These are phyloP conservation scores for Salinomyces thailandicus DNA, from an alignment of 2,329 filamentous ascomycete species.

Conservation along the genomic window DNA sequence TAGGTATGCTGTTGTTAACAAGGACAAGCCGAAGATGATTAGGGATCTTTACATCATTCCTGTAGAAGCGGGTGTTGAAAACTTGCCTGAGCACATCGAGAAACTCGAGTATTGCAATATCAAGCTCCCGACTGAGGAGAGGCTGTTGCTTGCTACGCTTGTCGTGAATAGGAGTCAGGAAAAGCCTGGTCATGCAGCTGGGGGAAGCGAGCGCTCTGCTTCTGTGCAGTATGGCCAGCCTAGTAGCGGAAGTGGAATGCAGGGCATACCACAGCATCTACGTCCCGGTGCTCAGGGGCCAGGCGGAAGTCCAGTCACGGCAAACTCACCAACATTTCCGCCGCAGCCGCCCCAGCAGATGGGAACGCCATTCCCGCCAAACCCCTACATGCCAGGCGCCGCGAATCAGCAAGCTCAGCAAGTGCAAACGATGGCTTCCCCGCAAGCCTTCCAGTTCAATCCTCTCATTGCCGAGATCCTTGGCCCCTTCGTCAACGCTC, in stretches of 20 bases:
- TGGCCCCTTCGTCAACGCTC: conserved; percentile 32
- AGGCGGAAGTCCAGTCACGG: conserved; percentile 25
- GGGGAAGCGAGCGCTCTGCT: conserved; percentile 16
- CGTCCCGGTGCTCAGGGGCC: conserved; percentile 10
- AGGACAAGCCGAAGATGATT: conserved; percentile 49
- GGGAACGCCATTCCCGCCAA: conserved; percentile 27
- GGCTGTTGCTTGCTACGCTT: conserved; percentile 72
- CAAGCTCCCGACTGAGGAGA: conserved; percentile 55
- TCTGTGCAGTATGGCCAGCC: conserved; percentile 17
- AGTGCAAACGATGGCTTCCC: conserved; percentile 3
- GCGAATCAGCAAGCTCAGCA: conserved; percentile 14
- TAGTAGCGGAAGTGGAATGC: conserved; percentile 8
- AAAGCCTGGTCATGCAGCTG: conserved; percentile 27
- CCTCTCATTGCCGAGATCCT: conserved; percentile 32
- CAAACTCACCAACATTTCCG: conserved; percentile 30
- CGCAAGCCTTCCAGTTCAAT: conserved; percentile 18
- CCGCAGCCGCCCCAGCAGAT: conserved; percentile 21
- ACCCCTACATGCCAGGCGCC: conserved; percentile 25
- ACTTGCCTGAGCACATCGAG: conserved; percentile 74
- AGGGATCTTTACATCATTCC: conserved; percentile 89
- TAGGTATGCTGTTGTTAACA: conserved; percentile 77
- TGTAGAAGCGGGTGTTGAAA: conserved; percentile 58
- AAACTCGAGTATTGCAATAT: conserved; percentile 79
- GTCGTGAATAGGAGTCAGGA: conserved; percentile 56
- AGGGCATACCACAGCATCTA: conserved; percentile 14